Evolutionary conservation across 441 rosid species (phyloP), one percentile per base, ranked within the genome.

Genomic region (Erysimum cheiri): DNA sequence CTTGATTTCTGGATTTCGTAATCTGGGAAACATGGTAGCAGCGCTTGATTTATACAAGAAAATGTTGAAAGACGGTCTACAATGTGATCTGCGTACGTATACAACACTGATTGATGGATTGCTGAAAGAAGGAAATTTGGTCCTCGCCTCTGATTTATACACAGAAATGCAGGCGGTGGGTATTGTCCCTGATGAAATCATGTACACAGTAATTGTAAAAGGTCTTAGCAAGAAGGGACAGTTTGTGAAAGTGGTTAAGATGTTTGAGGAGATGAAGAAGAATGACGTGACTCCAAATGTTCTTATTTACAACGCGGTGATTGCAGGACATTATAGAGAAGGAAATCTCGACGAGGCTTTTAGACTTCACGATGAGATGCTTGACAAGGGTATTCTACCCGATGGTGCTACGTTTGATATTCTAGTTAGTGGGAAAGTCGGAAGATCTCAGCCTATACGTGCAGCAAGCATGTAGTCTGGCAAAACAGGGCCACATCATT

Each of bases 311-410:
- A 88, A 74, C 29, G 35, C 73, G 2, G 74, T 92, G 70, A 87
- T 90, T 56, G 90, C 87, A 12, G 90, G 93, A 65, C 68, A 82
- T 61, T 87, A 82, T 52, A 85, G 77, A 85, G 86, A 83, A 67
- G 96, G 95, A 8, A 84, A 86, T 65, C 79, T 87, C 37, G 77
- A 77, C 17, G 88, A 88, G 77, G 90, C 96, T 44, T 85, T 84
- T 80, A 75, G 85, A 74, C 74, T 86, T 80, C 93, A 84, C 6
- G 74, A 80, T 32, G 96, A 88, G 83, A 92, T 88, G 96, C 86
- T 88, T 63, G 93, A 92, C 37, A 85, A 77, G 68, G 96, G 95
- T 57, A 87, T 90, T 78, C 67, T 67, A 67, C 95, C 90, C 0
- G 86, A 90, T 72, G 84, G 77, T 52, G 70, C 80, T 50, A 86